phyloP scores from a whole-genome alignment of 176 grass and related monocot species.

The Canna indica region DNA sequence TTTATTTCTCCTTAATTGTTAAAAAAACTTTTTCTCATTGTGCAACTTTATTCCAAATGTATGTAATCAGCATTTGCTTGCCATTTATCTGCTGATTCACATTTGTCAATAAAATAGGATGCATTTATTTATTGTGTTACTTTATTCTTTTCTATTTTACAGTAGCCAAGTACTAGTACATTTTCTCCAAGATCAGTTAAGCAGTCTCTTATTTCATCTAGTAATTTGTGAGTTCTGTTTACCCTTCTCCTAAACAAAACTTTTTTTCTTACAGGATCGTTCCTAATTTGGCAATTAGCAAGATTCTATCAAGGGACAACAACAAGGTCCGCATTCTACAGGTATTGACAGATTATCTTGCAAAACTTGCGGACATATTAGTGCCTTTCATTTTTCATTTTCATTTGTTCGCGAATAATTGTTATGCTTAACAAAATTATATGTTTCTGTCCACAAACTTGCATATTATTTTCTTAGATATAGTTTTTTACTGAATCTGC shows the following conservation, averaged over 20 bases:
- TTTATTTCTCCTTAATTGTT: background rate
- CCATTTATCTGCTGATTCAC: background rate
- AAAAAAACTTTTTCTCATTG: background rate
- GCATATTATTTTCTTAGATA: background rate
- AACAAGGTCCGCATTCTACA: slow-evolving; percentile 97
- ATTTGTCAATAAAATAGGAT: background rate
- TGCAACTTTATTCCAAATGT: background rate
- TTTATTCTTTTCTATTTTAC: background rate
- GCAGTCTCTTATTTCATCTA: background rate
- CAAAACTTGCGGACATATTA: background rate
- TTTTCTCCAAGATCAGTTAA: background rate
- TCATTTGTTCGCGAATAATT: background rate
- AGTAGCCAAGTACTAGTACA: background rate
- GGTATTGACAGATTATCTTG: slow-evolving; percentile 26
- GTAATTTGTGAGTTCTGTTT: background rate
- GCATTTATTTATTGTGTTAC: background rate
- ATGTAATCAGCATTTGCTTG: background rate
- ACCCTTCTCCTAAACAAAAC: background rate
- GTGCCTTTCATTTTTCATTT: background rate
- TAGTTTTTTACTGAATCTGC: background rate
- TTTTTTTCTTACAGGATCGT: slow-evolving; percentile 59
- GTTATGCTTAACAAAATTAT: background rate
- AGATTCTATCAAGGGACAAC: slow-evolving; percentile 82
- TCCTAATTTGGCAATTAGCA: slow-evolving; percentile 92
- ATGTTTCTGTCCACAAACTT: background rate